phyloP scores from a whole-genome alignment of 352 stramenopile genomes.

The Phytophthora brassicae region DNA sequence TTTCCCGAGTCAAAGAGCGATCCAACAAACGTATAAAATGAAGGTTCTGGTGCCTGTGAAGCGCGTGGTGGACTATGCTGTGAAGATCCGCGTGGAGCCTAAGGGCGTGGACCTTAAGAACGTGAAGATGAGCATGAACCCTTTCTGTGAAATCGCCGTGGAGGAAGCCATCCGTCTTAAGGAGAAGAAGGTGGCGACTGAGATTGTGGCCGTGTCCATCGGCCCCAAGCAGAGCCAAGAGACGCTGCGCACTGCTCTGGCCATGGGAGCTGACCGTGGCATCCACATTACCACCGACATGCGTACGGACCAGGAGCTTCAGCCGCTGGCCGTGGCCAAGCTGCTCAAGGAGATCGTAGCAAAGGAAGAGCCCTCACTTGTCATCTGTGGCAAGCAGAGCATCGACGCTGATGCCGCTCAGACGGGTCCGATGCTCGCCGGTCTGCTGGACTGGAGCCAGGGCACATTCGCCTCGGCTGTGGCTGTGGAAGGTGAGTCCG shows the following conservation, averaged over 20 bases:
- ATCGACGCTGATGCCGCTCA: slow-evolving; percentile 87
- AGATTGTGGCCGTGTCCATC: slow-evolving; percentile 97
- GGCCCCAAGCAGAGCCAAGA: slow-evolving; percentile 97
- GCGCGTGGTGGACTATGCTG: slow-evolving; percentile 97
- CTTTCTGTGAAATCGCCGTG: slow-evolving; percentile 98
- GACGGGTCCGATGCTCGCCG: slow-evolving; percentile 95
- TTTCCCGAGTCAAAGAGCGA: not conserved
- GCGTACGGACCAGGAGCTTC: slow-evolving; percentile 96
- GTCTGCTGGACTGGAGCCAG: slow-evolving; percentile 96
- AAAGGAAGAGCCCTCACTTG: slow-evolving; percentile 91
- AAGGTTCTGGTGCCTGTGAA: slow-evolving; percentile 98
- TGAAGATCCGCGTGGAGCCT: slow-evolving; percentile 96
- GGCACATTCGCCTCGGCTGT: slow-evolving; percentile 97
- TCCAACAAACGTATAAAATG: slow-evolving; percentile 23
- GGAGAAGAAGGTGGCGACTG: slow-evolving; percentile 94
- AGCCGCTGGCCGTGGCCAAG: slow-evolving; percentile 97
- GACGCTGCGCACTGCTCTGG: slow-evolving; percentile 94
- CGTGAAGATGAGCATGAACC: slow-evolving; percentile 99
- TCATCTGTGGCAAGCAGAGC: slow-evolving; percentile 98
- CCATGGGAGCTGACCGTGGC: slow-evolving; percentile 94
- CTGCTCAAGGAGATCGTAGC: slow-evolving; percentile 95
- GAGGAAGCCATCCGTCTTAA: slow-evolving; percentile 99
- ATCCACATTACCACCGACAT: slow-evolving; percentile 98
- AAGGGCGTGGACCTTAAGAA: slow-evolving; percentile 97
- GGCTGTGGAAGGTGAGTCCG: slow-evolving; percentile 51